Evolutionary conservation across 768 basidiomycete species (phyloP), one percentile per base, ranked within the genome.

Genomic region (Clitopilus passeckerianus): DNA sequence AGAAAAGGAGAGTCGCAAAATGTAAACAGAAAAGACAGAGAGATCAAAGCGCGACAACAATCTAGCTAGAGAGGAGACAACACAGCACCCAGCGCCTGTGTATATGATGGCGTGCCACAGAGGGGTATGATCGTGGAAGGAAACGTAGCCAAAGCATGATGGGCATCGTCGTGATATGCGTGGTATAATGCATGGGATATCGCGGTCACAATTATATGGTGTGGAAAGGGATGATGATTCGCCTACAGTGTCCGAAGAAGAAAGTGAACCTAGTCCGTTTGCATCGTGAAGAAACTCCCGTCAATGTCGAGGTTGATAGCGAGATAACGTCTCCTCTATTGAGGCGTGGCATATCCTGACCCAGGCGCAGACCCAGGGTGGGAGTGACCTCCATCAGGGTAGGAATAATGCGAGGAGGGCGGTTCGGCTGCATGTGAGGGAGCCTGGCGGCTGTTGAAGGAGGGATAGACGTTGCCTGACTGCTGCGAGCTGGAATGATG

Each of bases 301-400:
- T 30, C 7, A 30, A 30, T 30, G 27, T 30, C 27, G 27, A 30
- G 27, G 7, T 30, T 7, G 27, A 30, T 30, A 30, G 7, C 27
- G 27, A 30, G 27, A 4, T 4, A 30, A 30, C 4, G 4, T 7
- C 27, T 7, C 27, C 27, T 30, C 60, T 67, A 75, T 61, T 80
- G 79, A 16, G 80, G 78, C 30, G 79, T 79, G 34, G 71, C 77
- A 62, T 81, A 81, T 18, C 76, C 78, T 22, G 78, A 79, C 16
- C 79, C 78, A 8, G 78, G 76, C 18, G 76, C 72, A 24, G 77
- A 77, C 57, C 72, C 72, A 52, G 77, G 74, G 65, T 74, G 74
- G 35, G 72, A 72, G 58, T 71, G 72, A 5, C 70, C 70, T 58
- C 74, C 75, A 62, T 70, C 72, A 62, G 73, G 46, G 18, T 50